Conservation (phyloP, 768 basidiomycete species). For the Goffeauzyma gilvescens region DNA sequence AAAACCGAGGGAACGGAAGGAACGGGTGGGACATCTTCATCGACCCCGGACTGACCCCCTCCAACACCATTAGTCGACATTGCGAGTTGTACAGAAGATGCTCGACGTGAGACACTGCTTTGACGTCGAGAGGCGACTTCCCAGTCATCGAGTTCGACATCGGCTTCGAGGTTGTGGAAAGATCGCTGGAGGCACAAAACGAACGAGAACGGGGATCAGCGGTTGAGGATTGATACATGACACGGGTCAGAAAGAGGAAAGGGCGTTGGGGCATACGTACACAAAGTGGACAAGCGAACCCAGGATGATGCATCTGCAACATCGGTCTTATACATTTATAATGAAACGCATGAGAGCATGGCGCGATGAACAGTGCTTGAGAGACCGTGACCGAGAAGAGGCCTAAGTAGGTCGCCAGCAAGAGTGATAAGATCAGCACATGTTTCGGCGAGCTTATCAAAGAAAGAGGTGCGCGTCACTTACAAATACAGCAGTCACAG, state of each 20-base stretch:
- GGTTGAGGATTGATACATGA: no score
- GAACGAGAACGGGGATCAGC: no score
- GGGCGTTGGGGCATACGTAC: conserved; percentile 13
- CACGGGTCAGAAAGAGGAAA: neutral
- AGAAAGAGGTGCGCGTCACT: conserved; percentile 23
- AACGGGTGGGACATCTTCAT: no score
- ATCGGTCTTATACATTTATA: conserved; percentile 89
- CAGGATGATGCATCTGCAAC: conserved; percentile 68
- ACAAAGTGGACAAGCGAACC: conserved; percentile 88
- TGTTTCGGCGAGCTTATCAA: neutral
- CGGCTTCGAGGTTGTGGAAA: conserved; percentile 84
- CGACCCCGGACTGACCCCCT: no score
- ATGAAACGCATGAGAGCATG: conserved; percentile 67
- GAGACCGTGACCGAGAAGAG: conserved; percentile 77
- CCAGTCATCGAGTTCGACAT: conserved; percentile 56
- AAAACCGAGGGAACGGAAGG: no score
- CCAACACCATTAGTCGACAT: no score
- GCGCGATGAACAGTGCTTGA: conserved; percentile 91
- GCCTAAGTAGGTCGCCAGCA: conserved; percentile 1
- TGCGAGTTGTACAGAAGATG: conserved; percentile 1
- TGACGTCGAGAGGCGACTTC: conserved; percentile 27
- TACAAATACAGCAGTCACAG: conserved; percentile 82
- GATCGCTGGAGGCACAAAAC: conserved; percentile 46
- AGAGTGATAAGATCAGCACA: no score
- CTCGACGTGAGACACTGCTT: conserved; percentile 11